A percentile compares a stretch with the other conserved stretches of the same genome.
These are phyloP conservation scores for Chaetomium globosum DNA, from an alignment of 2,329 filamentous ascomycete genomes.

Conservation along the genomic window DNA sequence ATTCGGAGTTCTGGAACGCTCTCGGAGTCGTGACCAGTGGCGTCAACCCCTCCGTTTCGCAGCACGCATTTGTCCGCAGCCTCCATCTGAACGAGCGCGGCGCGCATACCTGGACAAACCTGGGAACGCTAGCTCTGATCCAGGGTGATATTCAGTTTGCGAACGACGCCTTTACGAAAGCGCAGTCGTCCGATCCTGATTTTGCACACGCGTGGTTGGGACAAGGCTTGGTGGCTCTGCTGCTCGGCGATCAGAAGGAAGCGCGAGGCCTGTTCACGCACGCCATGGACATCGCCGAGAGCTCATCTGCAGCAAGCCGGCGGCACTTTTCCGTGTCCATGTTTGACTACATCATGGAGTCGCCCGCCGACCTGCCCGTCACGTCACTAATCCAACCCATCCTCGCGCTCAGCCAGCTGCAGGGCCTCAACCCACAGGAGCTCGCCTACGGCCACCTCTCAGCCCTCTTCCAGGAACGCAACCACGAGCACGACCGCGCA, in stretches of 20 bases:
- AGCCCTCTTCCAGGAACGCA: constrained; percentile 79
- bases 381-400: constrained; percentile 79
- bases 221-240: constrained; percentile 80
- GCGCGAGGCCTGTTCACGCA: constrained; percentile 87
- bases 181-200: constrained; percentile 92
- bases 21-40: constrained; percentile 87
- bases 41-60: constrained; percentile 82
- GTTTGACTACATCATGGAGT: constrained; percentile 76
- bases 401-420: constrained; percentile 83
- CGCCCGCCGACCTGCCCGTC: constrained; percentile 53
- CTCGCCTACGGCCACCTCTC: constrained; percentile 75
- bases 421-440: constrained; percentile 69
- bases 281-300: constrained; percentile 87
- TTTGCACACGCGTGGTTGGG: constrained; percentile 93
- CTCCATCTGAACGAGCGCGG: constrained; percentile 90
- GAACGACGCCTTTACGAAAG: constrained; percentile 84
- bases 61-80: constrained; percentile 90
- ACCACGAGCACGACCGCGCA: constrained; percentile 67
- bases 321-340: constrained; percentile 77
- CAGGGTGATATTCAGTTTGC: constrained; percentile 84
- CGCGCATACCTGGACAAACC: constrained; percentile 84
- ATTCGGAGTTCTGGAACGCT: constrained; percentile 96
- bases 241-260: constrained; percentile 73
- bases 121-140: constrained; percentile 82
- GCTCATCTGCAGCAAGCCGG: constrained; percentile 71